Evolutionary conservation across 768 basidiomycete genomes (phyloP), one percentile per base, ranked within the genome.

Genomic region (Ephemerocybe angulata): DNA sequence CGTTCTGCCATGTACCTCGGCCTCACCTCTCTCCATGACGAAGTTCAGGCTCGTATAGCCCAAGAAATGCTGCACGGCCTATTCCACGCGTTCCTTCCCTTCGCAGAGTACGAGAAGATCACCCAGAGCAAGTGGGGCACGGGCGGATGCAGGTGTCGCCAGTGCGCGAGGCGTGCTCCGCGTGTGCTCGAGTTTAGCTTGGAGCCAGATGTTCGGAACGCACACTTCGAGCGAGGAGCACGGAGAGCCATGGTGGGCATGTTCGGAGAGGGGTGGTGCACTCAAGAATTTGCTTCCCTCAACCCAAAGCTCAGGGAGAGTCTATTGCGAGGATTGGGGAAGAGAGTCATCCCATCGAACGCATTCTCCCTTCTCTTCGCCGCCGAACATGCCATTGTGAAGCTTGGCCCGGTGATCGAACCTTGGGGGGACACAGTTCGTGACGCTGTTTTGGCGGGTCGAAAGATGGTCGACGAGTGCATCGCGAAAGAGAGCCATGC

Each of bases 11-110:
- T 78, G 10, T 98, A 94, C 69, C 87, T 98, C 40, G 75, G 79
- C 29, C 76, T 98, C 37, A 67, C 85, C 15, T 73, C 85, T 0
- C 82, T 99, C 3, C 81, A 84, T 57, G 77, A 82, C 54, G 96
- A 98, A 64, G 79, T 89, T 40, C 89, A 92, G 61, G 86, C 88
- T 0, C 82, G 90, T 55, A 83, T 98, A 63, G 82, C 87, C 19
- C 82, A 88, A 60, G 93, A 97, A 68, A 91, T 95, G 82, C 80
- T 87, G 61, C 93, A 95, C 63, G 93, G 93, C 1, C 83, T 95
- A 38, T 92, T 88, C 70, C 90, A 90, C 62, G 87, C 90, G 1
- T 89, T 87, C 63, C 77, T 90, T 43, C 81, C 87, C 25, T 91
- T 93, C 63, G 70, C 80, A n/a, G 84, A 86, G 57, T 92, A 92